A percentile compares a stretch with the other conserved stretches of the same genome.
phyloP scores from a whole-genome alignment of 139 green algal genomes.

The Chlamydomonas sp. region DNA sequence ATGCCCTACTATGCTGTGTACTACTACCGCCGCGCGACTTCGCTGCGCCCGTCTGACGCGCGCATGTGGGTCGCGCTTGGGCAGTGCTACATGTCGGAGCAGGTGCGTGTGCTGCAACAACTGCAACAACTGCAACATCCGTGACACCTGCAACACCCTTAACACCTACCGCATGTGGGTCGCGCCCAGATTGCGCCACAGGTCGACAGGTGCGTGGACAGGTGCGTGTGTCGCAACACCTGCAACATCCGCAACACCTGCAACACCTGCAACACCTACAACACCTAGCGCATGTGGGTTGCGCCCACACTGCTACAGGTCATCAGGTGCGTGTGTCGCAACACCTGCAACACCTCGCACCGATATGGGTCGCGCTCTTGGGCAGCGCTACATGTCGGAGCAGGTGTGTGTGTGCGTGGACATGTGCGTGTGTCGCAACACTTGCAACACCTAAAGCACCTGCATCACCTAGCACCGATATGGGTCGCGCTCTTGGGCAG shows the following conservation, averaged over 20 bases:
- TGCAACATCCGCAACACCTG: no score
- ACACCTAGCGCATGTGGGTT: background rate
- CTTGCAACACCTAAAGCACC: no score
- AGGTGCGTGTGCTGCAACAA: no score
- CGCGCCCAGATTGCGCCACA: no score
- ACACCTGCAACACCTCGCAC: no score
- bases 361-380: conserved; percentile 98
- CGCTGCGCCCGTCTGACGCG: conserved; percentile 75
- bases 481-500: conserved; percentile 95
- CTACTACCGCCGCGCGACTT: conserved; percentile 61
- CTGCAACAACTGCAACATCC: no score
- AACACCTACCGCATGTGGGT: background rate
- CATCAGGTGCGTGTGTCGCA: background rate
- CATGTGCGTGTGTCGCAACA: no score
- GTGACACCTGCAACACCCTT: no score
- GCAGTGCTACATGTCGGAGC: conserved; percentile 76
- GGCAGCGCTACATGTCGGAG: no score
- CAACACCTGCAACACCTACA: no score
- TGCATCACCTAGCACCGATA: conserved; percentile 90
- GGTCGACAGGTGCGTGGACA: background rate
- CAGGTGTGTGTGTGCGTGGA: no score
- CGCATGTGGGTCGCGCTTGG: conserved; percentile 98
- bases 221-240: conserved; percentile 6
- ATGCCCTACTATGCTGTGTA: conserved; percentile 52
- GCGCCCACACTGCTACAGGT: no score